Evolutionary conservation across 2,329 filamentous ascomycete genomes (phyloP).

Genomic region (Venturiaceae sp.): DNA sequence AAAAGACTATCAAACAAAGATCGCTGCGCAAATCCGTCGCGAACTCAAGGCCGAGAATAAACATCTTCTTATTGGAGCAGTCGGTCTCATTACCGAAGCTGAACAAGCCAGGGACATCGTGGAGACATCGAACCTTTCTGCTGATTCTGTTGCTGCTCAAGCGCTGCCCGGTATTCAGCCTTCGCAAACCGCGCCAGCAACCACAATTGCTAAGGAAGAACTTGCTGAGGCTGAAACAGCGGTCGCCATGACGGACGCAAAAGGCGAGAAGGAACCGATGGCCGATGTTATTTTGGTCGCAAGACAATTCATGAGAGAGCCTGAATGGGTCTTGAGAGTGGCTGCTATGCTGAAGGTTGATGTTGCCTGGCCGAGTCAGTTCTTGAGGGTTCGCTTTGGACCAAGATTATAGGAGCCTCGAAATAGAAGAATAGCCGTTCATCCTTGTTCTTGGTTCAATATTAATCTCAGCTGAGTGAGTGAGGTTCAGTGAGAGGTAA

Average conservation of each 20-base stretch:
- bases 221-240: constrained; percentile 20
- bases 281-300: constrained; percentile 43
- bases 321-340: constrained; percentile 43
- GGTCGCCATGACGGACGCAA: constrained; percentile 24
- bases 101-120: constrained; percentile 40
- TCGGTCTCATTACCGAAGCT: constrained; percentile 44
- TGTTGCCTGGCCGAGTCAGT: constrained; percentile 39
- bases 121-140: constrained; percentile 14
- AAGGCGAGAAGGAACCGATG: constrained; percentile 18
- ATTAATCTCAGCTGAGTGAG: no score
- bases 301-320: constrained; percentile 45
- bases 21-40: constrained; percentile 35
- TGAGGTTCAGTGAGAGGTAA: no score
- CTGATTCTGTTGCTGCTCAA: no score
- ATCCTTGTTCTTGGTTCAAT: no score
- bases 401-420: constrained; percentile 2
- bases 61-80: constrained; percentile 39
- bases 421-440: no score
- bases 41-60: constrained; percentile 22
- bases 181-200: not conserved
- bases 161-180: no score
- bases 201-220: not conserved
- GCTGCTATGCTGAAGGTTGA: constrained; percentile 39
- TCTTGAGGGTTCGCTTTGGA: constrained; percentile 14
- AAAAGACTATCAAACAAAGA: constrained; percentile 40